These are phyloP conservation scores for Suillus paluster DNA, from an alignment of 768 basidiomycete genomes.

Conservation along the genomic window DNA sequence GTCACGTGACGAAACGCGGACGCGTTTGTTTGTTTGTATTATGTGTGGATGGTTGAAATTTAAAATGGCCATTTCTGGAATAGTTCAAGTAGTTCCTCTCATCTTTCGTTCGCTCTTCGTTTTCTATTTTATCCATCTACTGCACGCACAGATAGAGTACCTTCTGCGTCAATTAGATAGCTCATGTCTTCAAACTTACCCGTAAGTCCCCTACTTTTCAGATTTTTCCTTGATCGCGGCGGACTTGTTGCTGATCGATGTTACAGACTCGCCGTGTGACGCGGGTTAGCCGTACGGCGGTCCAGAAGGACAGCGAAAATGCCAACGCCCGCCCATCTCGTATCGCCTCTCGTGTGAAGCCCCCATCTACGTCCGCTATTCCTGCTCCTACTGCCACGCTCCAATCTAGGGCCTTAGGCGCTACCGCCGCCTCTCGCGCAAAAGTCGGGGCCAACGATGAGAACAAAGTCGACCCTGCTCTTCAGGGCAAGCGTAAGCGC, in stretches of 20 bases:
- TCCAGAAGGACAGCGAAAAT: constrained; percentile 70
- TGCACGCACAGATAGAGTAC: constrained; percentile 14
- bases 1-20: constrained; percentile 42
- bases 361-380: constrained; percentile 44
- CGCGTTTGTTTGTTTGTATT: constrained; percentile 43
- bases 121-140: constrained; percentile 10
- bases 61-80: constrained; percentile 36
- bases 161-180: constrained; percentile 7
- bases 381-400: constrained; percentile 37
- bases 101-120: constrained; percentile 16
- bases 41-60: constrained; percentile 37
- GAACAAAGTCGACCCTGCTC: constrained; percentile 49
- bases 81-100: constrained; percentile 18
- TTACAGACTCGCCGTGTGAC: constrained; percentile 67
- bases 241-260: neutral
- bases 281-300: constrained; percentile 54
- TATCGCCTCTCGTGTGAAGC: constrained; percentile 64
- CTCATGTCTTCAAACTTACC: constrained; percentile 51
- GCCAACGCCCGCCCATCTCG: constrained; percentile 66
- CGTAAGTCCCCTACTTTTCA: constrained; percentile 32
- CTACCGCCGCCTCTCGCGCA: constrained; percentile 41
- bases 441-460: constrained; percentile 35
- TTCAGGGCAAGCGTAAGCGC: constrained; percentile 73
- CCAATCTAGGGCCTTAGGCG: constrained; percentile 47
- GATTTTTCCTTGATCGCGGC: neutral